Percentiles rank a stretch among this genome's conserved stretches.
These are phyloP conservation scores for Scenedesmus sp. DNA, from an alignment of 163 green algal genomes.

Conservation along the genomic window DNA sequence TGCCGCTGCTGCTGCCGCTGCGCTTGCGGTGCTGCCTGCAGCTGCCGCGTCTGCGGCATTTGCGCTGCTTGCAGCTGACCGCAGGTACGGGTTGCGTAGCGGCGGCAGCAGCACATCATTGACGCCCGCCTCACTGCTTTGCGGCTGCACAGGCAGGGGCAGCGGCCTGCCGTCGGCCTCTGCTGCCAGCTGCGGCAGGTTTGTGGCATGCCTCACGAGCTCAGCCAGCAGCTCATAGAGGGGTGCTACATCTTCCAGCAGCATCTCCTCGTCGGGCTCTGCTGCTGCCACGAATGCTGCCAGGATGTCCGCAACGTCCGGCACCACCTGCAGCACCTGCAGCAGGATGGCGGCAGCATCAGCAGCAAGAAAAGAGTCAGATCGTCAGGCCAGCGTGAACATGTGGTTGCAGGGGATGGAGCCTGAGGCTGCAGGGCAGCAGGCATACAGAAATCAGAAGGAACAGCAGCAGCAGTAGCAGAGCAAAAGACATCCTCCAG, in stretches of 20 bases:
- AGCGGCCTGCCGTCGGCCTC: background rate
- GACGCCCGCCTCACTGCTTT: background rate
- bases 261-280: constrained; percentile 5
- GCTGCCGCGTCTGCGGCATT: background rate
- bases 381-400: too few species aligned
- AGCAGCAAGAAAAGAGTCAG: background rate
- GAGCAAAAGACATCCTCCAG: background rate
- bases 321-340: constrained; percentile 31
- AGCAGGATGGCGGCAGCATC: background rate
- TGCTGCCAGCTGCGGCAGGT: constrained; percentile 36
- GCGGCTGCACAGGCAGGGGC: background rate
- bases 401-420: too few species aligned
- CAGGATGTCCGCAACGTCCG: constrained; percentile 24
- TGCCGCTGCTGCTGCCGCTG: background rate
- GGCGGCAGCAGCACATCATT: background rate
- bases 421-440: too few species aligned
- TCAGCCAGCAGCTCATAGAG: constrained; percentile 33
- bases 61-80: too few species aligned
- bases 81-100: constrained; percentile 27
- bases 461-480: too few species aligned
- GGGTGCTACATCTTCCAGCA: background rate
- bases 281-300: background rate
- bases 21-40: background rate
- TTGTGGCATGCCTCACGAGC: constrained; percentile 26
- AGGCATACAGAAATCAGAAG: too few species aligned